These are phyloP conservation scores for Cocos nucifera DNA, from an alignment of 176 grass and related monocot species.

Conservation along the genomic window DNA sequence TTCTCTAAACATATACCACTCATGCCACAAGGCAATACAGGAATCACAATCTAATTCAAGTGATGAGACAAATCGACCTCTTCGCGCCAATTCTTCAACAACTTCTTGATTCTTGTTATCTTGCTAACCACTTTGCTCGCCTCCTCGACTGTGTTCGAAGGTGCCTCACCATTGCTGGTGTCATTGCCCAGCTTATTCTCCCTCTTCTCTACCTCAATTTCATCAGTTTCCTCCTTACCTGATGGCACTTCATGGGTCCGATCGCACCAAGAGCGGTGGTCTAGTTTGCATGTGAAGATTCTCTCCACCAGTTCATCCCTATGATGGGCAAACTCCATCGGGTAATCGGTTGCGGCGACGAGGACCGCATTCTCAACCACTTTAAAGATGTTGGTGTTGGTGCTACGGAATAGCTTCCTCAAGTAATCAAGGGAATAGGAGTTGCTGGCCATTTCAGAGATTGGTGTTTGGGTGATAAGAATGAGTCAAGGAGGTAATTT, in stretches of 20 bases:
- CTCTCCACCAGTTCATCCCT: constrained; percentile 66
- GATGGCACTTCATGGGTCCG: too few relatives aligned
- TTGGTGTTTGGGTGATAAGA: too few relatives aligned
- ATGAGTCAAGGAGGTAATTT: too few relatives aligned
- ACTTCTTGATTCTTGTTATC: constrained; percentile 73
- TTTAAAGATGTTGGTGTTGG: constrained; percentile 61
- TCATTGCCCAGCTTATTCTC: too few relatives aligned
- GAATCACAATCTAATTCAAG: not conserved
- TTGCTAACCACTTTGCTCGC: constrained; percentile 45
- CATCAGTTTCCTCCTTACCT: too few relatives aligned
- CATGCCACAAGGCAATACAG: too few relatives aligned
- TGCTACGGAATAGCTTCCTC: constrained; percentile 60
- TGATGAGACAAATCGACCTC: constrained; percentile 26
- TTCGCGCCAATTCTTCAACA: constrained; percentile 36
- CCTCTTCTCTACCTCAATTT: too few relatives aligned
- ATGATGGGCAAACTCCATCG: constrained; percentile 53
- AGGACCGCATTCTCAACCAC: constrained; percentile 73
- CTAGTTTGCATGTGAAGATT: constrained; percentile 37
- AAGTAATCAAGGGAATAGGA: constrained; percentile 48
- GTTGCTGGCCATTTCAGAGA: too few relatives aligned
- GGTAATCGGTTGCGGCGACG: constrained; percentile 54
- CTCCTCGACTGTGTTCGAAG: constrained; percentile 55
- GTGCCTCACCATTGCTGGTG: not conserved
- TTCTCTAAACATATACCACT: not conserved
- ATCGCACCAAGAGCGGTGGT: constrained; percentile 14